Base-by-base conservation (phyloP, 2,329 filamentous ascomycete genomes). In the Drechslerella dactyloides region DNA sequence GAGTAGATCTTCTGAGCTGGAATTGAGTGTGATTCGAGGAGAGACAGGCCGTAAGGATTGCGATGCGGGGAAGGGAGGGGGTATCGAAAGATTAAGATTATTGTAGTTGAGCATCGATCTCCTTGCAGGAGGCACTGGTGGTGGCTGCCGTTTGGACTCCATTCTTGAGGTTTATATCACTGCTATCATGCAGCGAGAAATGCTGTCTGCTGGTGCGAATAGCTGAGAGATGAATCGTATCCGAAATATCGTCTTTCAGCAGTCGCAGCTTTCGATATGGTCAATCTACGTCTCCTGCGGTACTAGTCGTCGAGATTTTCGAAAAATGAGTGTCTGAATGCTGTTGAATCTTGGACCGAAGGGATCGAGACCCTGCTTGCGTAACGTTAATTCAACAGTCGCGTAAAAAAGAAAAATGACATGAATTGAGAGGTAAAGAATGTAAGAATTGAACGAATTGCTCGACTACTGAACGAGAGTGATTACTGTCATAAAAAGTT, bases 1-100 rank as follows among this genome's bases (percentile, higher is more conserved):
- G 5, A 72, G 23, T 35, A 72, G 10, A 30, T 72, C 60, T 30
- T 72, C 68, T 19, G 68, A 57, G 37, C 60, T 60, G n/a, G 60
- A 53, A 33, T 72, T 72, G 13, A 72, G 46, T 61, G 68, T 72
- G n/a, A 72, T 65, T 24, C 60, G 48, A 35, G 68, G 68, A 35
- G 68, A 72, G 23, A 55, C 40, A 4, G 68, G 55, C 48, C 55
- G 44, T 46, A 56, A 42, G n/a, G 35, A 50, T n/a, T 72, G 60
- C 35, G 60, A 72, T 30, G 60, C 17, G 42, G 68, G 68, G 24
- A 72, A 72, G 24, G 68, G 68, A 50, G 68, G 68, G 5, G 68
- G 68, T 2, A 37, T 64, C 10, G 51, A 52, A 23, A 65, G 42
- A 56, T 37, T 61, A 30, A 35, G 54, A 52, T 23, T 27, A 42